A percentile compares a stretch with the other conserved stretches of the same genome.
Conservation (phyloP, 495 filamentous ascomycete genomes). For the Opeltia flavorubescens region DNA sequence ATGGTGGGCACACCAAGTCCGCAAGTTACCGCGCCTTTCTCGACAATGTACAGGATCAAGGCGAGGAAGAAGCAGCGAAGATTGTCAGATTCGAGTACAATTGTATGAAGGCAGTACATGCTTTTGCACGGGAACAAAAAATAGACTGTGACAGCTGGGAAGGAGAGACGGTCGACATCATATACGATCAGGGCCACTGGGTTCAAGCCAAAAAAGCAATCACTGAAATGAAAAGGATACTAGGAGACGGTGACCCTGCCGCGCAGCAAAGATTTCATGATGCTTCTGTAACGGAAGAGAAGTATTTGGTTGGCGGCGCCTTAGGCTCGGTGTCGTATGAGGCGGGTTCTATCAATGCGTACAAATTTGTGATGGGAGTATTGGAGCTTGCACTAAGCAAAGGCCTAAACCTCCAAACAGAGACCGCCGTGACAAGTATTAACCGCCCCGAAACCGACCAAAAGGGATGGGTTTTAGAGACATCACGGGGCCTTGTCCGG, state of each 20-base stretch:
- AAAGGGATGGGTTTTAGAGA: conserved; percentile 34
- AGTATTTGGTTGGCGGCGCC: conserved; percentile 28
- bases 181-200: conserved; percentile 38
- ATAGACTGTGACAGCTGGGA: conserved; percentile 36
- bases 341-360: conserved; percentile 51
- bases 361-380: conserved; percentile 48
- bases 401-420: conserved; percentile 47
- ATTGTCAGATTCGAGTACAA: conserved; percentile 42
- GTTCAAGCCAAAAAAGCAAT: conserved; percentile 26
- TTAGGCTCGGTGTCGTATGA: conserved; percentile 41
- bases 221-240: conserved; percentile 24
- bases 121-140: conserved; percentile 32
- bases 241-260: conserved; percentile 28
- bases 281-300: conserved; percentile 29
- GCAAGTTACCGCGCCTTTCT: conserved; percentile 44
- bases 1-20: conserved; percentile 49
- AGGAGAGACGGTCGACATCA: conserved; percentile 43
- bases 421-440: conserved; percentile 39
- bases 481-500: conserved; percentile 37
- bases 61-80: conserved; percentile 30
- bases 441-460: conserved; percentile 12
- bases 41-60: conserved; percentile 24
- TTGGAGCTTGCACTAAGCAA: conserved; percentile 35
- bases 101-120: conserved; percentile 42
- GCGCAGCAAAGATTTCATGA: conserved; percentile 31